Percentiles rank a stretch among this genome's conserved stretches.
These are phyloP conservation scores for Ramaria sp. DNA, from an alignment of 768 basidiomycete genomes.

Conservation along the genomic window DNA sequence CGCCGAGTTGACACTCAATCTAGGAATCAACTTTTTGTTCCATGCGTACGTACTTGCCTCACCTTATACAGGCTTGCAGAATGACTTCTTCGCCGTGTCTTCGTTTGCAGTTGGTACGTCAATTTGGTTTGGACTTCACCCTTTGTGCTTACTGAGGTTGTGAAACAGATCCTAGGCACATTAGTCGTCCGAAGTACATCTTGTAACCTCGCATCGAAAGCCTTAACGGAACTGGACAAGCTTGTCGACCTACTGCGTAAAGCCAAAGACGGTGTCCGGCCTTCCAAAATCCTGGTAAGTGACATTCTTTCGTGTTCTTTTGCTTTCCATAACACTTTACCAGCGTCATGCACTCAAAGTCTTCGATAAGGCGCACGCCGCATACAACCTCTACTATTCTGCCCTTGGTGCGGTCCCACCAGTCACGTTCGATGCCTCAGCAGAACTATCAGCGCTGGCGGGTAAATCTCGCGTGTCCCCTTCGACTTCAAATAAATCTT, in stretches of 20 bases:
- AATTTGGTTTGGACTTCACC: background rate
- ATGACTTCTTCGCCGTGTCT: background rate
- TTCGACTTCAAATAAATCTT: background rate
- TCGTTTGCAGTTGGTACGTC: conserved; percentile 3
- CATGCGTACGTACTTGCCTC: background rate
- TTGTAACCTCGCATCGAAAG: conserved; percentile 67
- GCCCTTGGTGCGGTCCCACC: background rate
- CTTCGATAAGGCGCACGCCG: conserved; percentile 1
- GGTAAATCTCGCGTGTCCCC: conserved; percentile 4
- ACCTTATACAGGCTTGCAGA: background rate
- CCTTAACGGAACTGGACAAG: conserved; percentile 61
- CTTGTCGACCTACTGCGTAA: conserved; percentile 39
- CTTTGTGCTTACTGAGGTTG: conserved; percentile 17
- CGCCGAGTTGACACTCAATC: background rate
- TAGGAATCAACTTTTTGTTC: conserved; percentile 6
- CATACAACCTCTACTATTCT: conserved; percentile 1
- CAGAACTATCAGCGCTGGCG: background rate
- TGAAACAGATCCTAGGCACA: conserved; percentile 50
- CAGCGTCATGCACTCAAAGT: background rate
- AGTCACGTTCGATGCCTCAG: background rate
- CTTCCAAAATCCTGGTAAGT: background rate
- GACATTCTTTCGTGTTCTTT: background rate
- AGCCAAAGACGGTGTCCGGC: background rate
- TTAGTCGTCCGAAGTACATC: conserved; percentile 71
- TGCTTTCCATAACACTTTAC: background rate